Evolutionary conservation across 202 grass and related monocot species (phyloP).

Genomic region (Cymbopogon flexuosus): DNA sequence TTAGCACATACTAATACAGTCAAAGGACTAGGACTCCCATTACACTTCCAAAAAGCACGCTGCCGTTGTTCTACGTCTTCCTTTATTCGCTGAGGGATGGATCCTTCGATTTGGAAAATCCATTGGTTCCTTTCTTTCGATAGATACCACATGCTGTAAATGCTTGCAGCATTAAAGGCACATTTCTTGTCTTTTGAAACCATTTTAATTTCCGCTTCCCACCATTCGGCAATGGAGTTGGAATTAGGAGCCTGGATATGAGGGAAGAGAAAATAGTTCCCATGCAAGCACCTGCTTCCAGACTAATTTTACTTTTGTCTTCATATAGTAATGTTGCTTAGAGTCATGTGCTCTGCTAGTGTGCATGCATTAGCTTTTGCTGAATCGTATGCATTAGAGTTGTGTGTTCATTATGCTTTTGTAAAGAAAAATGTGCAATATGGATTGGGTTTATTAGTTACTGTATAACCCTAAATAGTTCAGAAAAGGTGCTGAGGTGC

Average conservation of each 20-base stretch:
- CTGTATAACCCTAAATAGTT: not conserved
- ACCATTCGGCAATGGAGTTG: not conserved
- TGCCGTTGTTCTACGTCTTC: not conserved
- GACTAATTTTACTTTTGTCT: not conserved
- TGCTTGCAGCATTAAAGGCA: not conserved
- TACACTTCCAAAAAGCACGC: not conserved
- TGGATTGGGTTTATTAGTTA: not conserved
- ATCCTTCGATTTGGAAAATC: not conserved
- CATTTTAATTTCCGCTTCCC: not conserved
- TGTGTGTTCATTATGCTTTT: not conserved
- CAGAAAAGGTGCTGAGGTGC: not conserved
- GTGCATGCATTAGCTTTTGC: not conserved
- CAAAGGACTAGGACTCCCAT: not conserved
- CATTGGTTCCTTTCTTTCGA: not conserved
- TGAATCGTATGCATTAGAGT: not conserved
- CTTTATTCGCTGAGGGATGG: not conserved
- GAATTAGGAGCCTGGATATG: not conserved
- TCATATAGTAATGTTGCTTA: not conserved
- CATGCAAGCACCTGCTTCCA: not conserved
- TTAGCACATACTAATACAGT: not conserved
- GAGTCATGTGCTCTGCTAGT: not conserved
- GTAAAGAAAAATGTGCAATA: not conserved
- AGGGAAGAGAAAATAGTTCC: not conserved
- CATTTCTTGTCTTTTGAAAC: not conserved
- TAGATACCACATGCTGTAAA: not conserved